Conservation (phyloP, 805 yeast species). For the Lipomyces mesembrius region DNA sequence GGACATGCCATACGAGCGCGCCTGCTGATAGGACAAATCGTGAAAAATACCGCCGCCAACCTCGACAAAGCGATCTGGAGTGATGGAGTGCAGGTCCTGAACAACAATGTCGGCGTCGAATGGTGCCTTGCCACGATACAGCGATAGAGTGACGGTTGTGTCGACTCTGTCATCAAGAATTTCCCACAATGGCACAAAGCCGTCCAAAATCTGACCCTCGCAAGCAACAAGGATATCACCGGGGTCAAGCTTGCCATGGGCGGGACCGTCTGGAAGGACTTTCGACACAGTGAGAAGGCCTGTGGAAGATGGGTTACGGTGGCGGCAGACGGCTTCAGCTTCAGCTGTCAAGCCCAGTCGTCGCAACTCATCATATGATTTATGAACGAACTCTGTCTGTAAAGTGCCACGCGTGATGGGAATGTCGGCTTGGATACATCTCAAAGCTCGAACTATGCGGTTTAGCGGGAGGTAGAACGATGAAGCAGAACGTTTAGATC, state of each 20-base stretch:
- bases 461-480: conserved; percentile 36
- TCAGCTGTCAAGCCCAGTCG: conserved; percentile 29
- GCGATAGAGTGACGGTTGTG: conserved; percentile 11
- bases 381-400: conserved; percentile 33
- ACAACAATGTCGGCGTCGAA: conserved; percentile 20
- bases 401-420: conserved; percentile 34
- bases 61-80: conserved; percentile 31
- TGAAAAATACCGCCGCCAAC: conserved; percentile 37
- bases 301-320: conserved; percentile 18
- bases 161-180: conserved; percentile 27
- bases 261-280: conserved; percentile 35
- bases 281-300: conserved; percentile 32
- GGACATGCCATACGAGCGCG: conserved; percentile 34
- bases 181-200: conserved; percentile 31
- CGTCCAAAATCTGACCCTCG: conserved; percentile 19
- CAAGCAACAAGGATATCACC: conserved; percentile 35
- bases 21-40: conserved; percentile 36
- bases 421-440: conserved; percentile 24
- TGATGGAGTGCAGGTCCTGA: conserved; percentile 32
- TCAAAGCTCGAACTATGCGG: conserved; percentile 33
- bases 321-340: conserved; percentile 29
- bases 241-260: conserved; percentile 30
- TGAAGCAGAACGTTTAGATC: conserved; percentile 35
- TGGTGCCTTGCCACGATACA: conserved; percentile 20
- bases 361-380: conserved; percentile 34